Percentiles rank a stretch among this genome's conserved stretches.
Evolutionary conservation across 805 yeast genomes (phyloP).

Genomic region (Pichia sporocuriosa): DNA sequence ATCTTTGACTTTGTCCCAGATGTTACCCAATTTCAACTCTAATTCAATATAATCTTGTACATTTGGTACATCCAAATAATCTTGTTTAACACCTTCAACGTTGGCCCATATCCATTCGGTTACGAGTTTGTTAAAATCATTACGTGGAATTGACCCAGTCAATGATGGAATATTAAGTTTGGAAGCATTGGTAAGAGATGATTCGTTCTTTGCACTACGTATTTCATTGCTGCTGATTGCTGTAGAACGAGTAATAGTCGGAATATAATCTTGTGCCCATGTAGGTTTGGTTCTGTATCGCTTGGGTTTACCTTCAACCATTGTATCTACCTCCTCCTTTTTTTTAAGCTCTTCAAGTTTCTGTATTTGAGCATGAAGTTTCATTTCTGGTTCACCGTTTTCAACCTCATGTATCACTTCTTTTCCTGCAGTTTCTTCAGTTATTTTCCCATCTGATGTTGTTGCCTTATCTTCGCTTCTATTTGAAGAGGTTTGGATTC

Average conservation of each 20-base stretch:
- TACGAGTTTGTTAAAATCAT: constrained; percentile 72
- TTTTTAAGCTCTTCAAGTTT: constrained; percentile 28
- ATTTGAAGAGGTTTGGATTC: too few relatives aligned
- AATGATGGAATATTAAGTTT: constrained; percentile 39
- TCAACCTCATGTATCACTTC: not conserved
- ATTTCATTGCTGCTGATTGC: constrained; percentile 4
- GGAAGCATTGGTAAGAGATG: constrained; percentile 13
- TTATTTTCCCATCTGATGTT: constrained; percentile 30
- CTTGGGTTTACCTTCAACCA: constrained; percentile 41
- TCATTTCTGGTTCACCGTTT: constrained; percentile 3
- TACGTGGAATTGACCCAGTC: constrained; percentile 70
- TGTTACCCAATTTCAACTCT: constrained; percentile 68
- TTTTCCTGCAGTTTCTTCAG: not conserved
- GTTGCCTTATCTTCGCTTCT: not conserved
- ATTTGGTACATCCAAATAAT: constrained; percentile 29
- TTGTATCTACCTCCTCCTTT: constrained; percentile 12
- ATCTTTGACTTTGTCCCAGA: constrained; percentile 58
- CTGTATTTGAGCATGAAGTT: constrained; percentile 22
- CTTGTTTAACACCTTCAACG: constrained; percentile 55
- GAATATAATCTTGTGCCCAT: constrained; percentile 78
- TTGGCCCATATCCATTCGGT: constrained; percentile 89
- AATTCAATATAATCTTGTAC: constrained; percentile 54
- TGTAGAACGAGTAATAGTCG: constrained; percentile 22
- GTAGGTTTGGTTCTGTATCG: constrained; percentile 62
- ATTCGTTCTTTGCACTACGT: constrained; percentile 6